Evolutionary conservation across 176 grass and related monocot genomes (phyloP), one percentile per base, ranked within the genome.

Genomic region (Bothriochloa decipiens): DNA sequence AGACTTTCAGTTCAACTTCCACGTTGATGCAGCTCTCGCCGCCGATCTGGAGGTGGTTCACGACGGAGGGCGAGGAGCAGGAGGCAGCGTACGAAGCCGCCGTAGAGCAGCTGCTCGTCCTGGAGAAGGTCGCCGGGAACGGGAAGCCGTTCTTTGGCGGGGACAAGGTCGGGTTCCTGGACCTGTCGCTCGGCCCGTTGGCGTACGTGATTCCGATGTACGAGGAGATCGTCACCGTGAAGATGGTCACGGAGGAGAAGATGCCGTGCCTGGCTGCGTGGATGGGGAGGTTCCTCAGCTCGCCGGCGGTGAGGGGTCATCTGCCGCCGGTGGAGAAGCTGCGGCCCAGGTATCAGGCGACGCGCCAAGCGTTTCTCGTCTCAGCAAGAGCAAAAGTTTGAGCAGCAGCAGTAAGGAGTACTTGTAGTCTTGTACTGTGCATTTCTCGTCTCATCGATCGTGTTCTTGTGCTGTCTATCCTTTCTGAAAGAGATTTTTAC

Each of bases 21-120:
- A 32, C 29, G 29, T 32, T 32, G 29, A 32, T 32, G 33, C 62
- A 85, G 85, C 73, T 80, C 4, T 88, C 65, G 60, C 90, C 90
- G 25, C 67, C 83, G 61, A 79, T 91, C 16, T 91, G 86, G 86
- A 84, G 81, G 75, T 76, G 84, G 80, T 86, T 88, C 76, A 80
- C 74, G 17, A 45, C 74, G 27, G 20, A 37, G 26, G 82, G 33
- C 3, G 42, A 68, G 50, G 75, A 82, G 5, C 86, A 82, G 49
- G 65, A 81, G 67, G 68, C 32, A 45, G 79, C 90, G 2, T 6
- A 47, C 14, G 40, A 26, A 9, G 79, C 46, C 5, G 49, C 90
- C 42, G 9, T 75, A 0, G 83, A 80, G 79, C 80, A 86, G 58
- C 49, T 86, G 69, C 74, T 53, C 60, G 36, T 86, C 25, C 57